phyloP scores from a whole-genome alignment of 176 grass and related monocot genomes.

The Aegilops umbellulata region DNA sequence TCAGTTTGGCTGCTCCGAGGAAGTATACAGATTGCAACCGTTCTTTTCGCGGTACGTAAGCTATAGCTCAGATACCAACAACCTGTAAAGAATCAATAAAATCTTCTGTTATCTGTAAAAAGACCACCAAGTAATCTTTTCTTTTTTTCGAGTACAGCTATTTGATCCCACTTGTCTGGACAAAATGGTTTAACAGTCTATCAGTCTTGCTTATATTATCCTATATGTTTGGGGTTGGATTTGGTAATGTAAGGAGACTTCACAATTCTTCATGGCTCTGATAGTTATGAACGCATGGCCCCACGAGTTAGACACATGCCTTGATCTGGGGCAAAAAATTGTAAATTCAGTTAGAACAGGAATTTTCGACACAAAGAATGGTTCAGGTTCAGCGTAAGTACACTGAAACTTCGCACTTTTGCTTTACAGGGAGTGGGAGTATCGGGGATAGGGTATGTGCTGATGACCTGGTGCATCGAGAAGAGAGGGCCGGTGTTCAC shows the following conservation, averaged over 20 bases:
- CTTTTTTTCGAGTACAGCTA: background rate
- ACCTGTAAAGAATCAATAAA: background rate
- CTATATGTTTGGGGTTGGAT: background rate
- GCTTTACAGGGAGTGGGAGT: constrained; percentile 50
- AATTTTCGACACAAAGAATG: background rate
- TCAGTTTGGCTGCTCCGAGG: constrained; percentile 51
- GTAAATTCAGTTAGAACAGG: background rate
- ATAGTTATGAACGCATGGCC: background rate
- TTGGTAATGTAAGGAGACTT: background rate
- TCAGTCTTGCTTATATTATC: background rate
- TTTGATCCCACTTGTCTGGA: background rate
- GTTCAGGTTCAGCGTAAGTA: background rate
- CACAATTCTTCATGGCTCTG: background rate
- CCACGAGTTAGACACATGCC: background rate
- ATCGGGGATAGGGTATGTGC: constrained; percentile 53
- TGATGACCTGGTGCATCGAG: constrained; percentile 74
- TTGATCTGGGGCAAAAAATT: background rate
- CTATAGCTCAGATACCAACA: background rate
- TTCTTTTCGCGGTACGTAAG: constrained; percentile 56
- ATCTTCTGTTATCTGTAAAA: background rate
- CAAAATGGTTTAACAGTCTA: background rate
- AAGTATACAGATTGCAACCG: constrained; percentile 41
- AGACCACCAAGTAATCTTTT: background rate
- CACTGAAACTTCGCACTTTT: constrained; percentile 6
- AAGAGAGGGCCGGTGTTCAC: constrained; percentile 66